phyloP scores from a whole-genome alignment of 148 eudicot genomes.

The Euryodendron excelsum region DNA sequence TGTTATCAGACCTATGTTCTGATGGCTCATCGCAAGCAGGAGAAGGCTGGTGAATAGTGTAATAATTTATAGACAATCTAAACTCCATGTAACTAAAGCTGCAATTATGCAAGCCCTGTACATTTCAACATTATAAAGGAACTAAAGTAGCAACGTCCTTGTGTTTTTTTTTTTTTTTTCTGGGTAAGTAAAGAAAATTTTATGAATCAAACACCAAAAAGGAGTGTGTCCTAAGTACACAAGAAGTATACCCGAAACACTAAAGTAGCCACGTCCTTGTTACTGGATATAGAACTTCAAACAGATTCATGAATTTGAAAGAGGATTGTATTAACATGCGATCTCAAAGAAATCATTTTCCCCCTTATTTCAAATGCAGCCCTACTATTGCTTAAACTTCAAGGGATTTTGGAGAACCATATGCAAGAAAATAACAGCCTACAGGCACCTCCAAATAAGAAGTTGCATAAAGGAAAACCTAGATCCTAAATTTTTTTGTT shows the following conservation, averaged over 20 bases:
- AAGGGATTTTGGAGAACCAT: neutral
- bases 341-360: neutral
- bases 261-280: neutral
- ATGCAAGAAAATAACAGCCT: neutral
- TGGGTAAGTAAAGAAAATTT: no score
- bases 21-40: no score
- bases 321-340: neutral
- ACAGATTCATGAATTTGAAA: conserved; percentile 1
- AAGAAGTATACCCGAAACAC: no score
- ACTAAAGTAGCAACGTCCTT: neutral
- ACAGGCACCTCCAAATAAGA: neutral
- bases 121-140: neutral
- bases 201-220: no score
- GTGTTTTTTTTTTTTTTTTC: no score
- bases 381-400: neutral
- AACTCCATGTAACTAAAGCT: no score
- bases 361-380: neutral
- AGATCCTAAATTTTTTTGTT: no score
- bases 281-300: neutral
- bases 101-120: neutral
- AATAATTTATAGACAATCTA: no score
- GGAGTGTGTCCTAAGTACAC: no score
- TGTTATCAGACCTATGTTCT: no score
- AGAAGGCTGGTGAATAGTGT: no score
- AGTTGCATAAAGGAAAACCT: neutral